Evolutionary conservation across 2,329 filamentous ascomycete genomes (phyloP).

Genomic region (Rhynchosporium graminicola): DNA sequence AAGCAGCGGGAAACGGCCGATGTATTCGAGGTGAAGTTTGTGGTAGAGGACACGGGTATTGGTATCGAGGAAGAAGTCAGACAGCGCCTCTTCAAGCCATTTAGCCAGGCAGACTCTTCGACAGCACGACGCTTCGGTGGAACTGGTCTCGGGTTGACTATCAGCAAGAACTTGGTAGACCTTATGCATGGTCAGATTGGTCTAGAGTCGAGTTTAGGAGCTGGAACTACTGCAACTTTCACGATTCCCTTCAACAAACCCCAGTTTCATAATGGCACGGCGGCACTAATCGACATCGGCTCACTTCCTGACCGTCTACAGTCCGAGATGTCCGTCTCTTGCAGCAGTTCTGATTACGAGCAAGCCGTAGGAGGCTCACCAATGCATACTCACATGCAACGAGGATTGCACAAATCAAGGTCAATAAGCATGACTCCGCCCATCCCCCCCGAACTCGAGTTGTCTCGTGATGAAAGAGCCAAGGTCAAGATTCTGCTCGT

Average conservation of each 20-base stretch:
- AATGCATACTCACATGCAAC: conserved; percentile 34
- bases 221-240: conserved; percentile 73
- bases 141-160: conserved; percentile 75
- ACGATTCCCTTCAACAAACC: conserved; percentile 77
- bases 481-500: conserved; percentile 73
- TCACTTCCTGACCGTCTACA: conserved; percentile 68
- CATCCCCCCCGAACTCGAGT: conserved; percentile 47
- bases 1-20: conserved; percentile 66
- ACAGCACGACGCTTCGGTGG: conserved; percentile 78
- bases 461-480: conserved; percentile 59
- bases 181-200: conserved; percentile 77
- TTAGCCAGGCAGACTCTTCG: conserved; percentile 79
- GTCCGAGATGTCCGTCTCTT: conserved; percentile 63
- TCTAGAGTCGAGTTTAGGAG: conserved; percentile 65
- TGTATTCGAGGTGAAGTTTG: conserved; percentile 67
- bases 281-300: conserved; percentile 60
- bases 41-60: conserved; percentile 76
- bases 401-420: conserved; percentile 16
- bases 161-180: conserved; percentile 78
- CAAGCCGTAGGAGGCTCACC: conserved; percentile 47
- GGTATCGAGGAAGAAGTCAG: conserved; percentile 78
- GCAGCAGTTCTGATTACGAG: conserved; percentile 66
- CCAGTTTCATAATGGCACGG: conserved; percentile 50
- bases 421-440: conserved; percentile 33
- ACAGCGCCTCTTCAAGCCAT: conserved; percentile 74